phyloP scores from a whole-genome alignment of 2,329 filamentous ascomycete genomes.

The Fusarium setosum region DNA sequence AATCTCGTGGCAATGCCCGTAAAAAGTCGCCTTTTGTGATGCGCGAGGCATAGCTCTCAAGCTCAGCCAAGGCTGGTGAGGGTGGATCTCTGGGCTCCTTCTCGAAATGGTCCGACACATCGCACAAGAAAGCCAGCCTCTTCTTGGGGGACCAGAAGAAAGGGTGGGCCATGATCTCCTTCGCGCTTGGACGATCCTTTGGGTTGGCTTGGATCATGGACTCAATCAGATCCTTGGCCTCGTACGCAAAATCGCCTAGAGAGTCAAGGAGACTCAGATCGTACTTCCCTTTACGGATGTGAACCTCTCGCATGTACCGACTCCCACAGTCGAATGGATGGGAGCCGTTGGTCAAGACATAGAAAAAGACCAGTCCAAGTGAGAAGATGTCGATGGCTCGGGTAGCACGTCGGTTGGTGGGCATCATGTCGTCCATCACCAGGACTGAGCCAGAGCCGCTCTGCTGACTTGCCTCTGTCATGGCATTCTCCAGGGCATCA shows the following conservation, averaged over 20 bases:
- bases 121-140: constrained; percentile 90
- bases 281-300: constrained; percentile 91
- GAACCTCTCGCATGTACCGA: constrained; percentile 94
- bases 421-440: constrained; percentile 67
- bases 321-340: constrained; percentile 97
- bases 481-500: constrained; percentile 65
- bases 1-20: constrained; percentile 78
- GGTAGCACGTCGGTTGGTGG: constrained; percentile 80
- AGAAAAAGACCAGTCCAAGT: constrained; percentile 97
- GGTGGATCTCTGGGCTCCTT: constrained; percentile 89
- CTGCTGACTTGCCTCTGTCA: constrained; percentile 66
- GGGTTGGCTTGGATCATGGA: constrained; percentile 76
- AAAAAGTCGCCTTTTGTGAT: constrained; percentile 82
- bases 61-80: constrained; percentile 71
- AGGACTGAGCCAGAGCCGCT: constrained; percentile 71
- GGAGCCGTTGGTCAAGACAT: constrained; percentile 91
- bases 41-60: constrained; percentile 64
- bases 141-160: constrained; percentile 97
- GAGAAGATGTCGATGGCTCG: constrained; percentile 98
- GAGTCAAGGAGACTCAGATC: constrained; percentile 77
- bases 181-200: constrained; percentile 74
- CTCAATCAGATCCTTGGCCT: constrained; percentile 87
- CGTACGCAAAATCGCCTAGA: constrained; percentile 85
- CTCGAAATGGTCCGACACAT: constrained; percentile 96
- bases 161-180: constrained; percentile 87